phyloP scores from a whole-genome alignment of 441 rosid genomes.

The Pelargonium citronellum region DNA sequence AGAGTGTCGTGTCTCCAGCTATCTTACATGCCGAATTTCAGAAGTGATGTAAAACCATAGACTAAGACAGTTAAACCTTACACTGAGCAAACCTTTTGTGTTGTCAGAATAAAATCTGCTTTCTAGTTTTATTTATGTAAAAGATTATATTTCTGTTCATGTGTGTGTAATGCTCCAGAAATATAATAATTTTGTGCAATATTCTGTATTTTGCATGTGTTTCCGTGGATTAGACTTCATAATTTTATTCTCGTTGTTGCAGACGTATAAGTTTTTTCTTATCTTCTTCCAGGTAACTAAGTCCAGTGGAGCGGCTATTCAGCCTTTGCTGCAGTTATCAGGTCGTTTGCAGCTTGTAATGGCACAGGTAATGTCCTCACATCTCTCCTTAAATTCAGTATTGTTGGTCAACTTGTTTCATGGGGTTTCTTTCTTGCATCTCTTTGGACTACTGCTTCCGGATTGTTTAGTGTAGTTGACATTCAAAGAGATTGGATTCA shows the following conservation, averaged over 20 bases:
- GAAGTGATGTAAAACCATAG: not conserved
- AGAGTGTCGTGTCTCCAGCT: not conserved
- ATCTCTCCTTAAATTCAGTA: constrained; percentile 8
- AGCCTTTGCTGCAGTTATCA: constrained; percentile 58
- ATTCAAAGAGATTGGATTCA: too few relatives aligned
- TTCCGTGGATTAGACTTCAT: not conserved
- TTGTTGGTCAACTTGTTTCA: not conserved
- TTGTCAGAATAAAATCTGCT: too few relatives aligned
- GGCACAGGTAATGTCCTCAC: constrained; percentile 50
- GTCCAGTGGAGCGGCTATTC: constrained; percentile 55
- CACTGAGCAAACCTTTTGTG: not conserved
- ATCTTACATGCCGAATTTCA: not conserved
- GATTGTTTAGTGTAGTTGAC: too few relatives aligned
- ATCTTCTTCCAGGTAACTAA: constrained; percentile 41
- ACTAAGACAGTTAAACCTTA: not conserved
- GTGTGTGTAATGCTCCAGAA: not conserved
- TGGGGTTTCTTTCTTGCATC: too few relatives aligned
- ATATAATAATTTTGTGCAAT: not conserved
- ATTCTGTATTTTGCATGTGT: not conserved
- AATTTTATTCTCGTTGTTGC: not conserved
- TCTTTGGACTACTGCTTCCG: too few relatives aligned
- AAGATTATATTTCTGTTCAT: not conserved
- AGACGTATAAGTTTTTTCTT: constrained; percentile 15
- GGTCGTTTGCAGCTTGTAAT: constrained; percentile 76
- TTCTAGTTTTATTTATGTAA: not conserved